Conservation (phyloP, 78 protist species). For the Dictyostelium firmibasis region DNA sequence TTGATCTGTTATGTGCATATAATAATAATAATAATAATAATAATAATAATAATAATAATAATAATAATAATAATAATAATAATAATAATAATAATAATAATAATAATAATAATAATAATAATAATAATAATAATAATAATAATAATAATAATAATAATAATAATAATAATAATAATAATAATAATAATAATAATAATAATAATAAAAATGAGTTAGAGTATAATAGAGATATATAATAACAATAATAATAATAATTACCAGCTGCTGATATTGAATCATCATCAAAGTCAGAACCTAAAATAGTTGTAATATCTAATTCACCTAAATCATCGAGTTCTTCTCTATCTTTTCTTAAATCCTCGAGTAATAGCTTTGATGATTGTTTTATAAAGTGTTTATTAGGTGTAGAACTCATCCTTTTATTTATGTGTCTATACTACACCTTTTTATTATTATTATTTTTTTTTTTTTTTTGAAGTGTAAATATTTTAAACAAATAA, state of each 20-base stretch:
- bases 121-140: not conserved
- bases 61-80: not conserved
- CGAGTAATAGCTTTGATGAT: slow-evolving; percentile 8
- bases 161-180: not conserved
- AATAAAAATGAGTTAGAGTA: no score
- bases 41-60: not conserved
- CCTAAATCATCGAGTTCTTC: slow-evolving; percentile 24
- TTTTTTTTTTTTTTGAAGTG: no score
- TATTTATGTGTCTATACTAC: not conserved
- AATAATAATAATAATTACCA: not conserved
- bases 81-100: not conserved
- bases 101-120: not conserved
- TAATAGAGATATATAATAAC: not conserved
- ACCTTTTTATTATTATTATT: not conserved
- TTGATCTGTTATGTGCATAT: slow-evolving; percentile 19
- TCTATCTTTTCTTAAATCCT: slow-evolving; percentile 1
- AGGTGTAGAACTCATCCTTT: not conserved
- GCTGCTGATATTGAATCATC: slow-evolving; percentile 40
- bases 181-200: not conserved
- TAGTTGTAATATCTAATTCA: slow-evolving; percentile 39
- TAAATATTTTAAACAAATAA: not conserved
- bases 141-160: not conserved
- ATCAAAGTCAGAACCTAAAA: slow-evolving; percentile 43
- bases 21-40: not conserved
- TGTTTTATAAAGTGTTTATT: slow-evolving; percentile 17